Evolutionary conservation across 2,329 filamentous ascomycete genomes (phyloP).

Genomic region (Xylaria sp.): DNA sequence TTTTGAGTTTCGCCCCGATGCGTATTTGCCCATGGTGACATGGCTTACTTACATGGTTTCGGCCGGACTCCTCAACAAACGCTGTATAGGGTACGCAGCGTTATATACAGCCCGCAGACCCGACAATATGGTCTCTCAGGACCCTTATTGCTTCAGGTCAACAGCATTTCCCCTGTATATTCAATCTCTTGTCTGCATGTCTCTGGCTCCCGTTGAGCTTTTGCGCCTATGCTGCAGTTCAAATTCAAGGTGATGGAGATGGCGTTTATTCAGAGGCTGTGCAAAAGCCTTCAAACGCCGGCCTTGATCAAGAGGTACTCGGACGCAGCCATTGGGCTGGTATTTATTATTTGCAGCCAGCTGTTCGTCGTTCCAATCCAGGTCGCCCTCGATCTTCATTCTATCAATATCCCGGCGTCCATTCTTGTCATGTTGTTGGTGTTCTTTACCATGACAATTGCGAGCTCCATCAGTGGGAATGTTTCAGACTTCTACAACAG

Average conservation of each 20-base stretch:
- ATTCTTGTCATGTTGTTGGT: slow-evolving; percentile 48
- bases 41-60: neutral
- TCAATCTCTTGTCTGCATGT: slow-evolving; percentile 40
- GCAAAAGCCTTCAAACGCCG: slow-evolving; percentile 42
- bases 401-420: slow-evolving; percentile 48
- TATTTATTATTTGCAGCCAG: slow-evolving; percentile 43
- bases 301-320: slow-evolving; percentile 42
- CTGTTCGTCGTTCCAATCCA: slow-evolving; percentile 47
- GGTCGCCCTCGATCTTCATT: slow-evolving; percentile 41
- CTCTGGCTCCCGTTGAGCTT: slow-evolving; percentile 35
- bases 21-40: neutral
- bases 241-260: slow-evolving; percentile 37
- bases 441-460: slow-evolving; percentile 40
- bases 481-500: slow-evolving; percentile 41
- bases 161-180: slow-evolving; percentile 19
- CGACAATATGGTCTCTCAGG: slow-evolving; percentile 38
- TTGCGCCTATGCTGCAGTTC: slow-evolving; percentile 36
- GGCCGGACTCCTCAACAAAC: slow-evolving; percentile 39
- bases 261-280: slow-evolving; percentile 42
- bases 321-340: slow-evolving; percentile 45
- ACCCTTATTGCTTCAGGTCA: slow-evolving; percentile 42
- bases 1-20: slow-evolving; percentile 27
- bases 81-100: slow-evolving; percentile 30
- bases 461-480: slow-evolving; percentile 40
- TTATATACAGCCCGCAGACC: slow-evolving; percentile 36